These are phyloP conservation scores for Gardenia jasminoides DNA, from an alignment of 257 asterid genomes.

Conservation along the genomic window DNA sequence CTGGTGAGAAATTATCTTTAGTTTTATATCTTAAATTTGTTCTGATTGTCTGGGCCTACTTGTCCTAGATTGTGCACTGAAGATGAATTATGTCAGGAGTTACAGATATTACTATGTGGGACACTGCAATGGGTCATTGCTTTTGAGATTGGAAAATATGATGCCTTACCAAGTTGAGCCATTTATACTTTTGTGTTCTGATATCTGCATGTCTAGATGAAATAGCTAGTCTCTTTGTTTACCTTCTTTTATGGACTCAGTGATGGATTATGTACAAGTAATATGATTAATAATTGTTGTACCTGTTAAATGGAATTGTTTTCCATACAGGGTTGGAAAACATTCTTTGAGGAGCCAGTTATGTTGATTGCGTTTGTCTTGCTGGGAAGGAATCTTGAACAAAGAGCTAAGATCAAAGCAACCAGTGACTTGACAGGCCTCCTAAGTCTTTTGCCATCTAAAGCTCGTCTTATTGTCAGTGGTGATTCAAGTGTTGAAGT, in stretches of 20 bases:
- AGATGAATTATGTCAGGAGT: neutral
- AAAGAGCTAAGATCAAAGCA: conserved; percentile 95
- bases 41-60: neutral
- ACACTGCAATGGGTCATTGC: neutral
- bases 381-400: conserved; percentile 97
- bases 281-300: conserved; percentile 3
- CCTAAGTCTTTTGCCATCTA: conserved; percentile 82
- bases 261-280: conserved; percentile 13
- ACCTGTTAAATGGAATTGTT: conserved; percentile 20
- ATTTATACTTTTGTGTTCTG: neutral
- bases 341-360: conserved; percentile 96
- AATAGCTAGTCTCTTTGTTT: neutral
- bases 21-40: neutral
- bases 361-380: conserved; percentile 98
- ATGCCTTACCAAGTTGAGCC: too few species aligned
- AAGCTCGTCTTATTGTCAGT: conserved; percentile 84
- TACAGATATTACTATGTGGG: neutral
- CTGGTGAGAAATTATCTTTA: neutral
- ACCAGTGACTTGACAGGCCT: conserved; percentile 97
- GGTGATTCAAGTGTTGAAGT: conserved; percentile 79
- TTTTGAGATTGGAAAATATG: neutral
- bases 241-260: neutral
- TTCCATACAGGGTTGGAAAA: conserved; percentile 84
- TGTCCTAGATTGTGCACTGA: neutral
- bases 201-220: neutral